Percentiles rank a stretch among this genome's conserved stretches.
phyloP scores from a whole-genome alignment of 805 yeast species.

The Candida sphagnicola region DNA sequence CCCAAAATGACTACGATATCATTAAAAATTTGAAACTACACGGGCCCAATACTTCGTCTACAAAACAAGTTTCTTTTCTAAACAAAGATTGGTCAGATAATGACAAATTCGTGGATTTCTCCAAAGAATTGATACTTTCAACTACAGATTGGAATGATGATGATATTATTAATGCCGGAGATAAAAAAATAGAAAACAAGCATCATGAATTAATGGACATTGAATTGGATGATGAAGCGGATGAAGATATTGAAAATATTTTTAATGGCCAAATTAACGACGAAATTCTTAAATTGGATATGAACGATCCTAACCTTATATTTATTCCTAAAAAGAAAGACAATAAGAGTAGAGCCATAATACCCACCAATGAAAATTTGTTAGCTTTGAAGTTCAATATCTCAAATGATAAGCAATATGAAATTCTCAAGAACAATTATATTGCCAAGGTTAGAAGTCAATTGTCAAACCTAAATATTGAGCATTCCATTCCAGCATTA shows the following conservation, averaged over 20 bases:
- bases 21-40: conserved; percentile 22
- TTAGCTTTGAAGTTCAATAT: conserved; percentile 67
- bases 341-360: conserved; percentile 24
- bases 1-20: conserved; percentile 28
- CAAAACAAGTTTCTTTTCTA: conserved; percentile 27
- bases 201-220: not conserved
- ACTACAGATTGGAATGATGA: conserved; percentile 80
- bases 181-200: conserved; percentile 9
- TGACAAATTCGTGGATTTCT: conserved; percentile 38
- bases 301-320: conserved; percentile 82
- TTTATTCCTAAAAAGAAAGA: conserved; percentile 47
- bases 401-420: conserved; percentile 87
- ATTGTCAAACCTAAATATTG: conserved; percentile 84
- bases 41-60: conserved; percentile 13
- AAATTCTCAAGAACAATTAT: conserved; percentile 75
- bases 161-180: conserved; percentile 50
- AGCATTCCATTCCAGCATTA: conserved; percentile 85
- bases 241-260: conserved; percentile 65
- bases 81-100: conserved; percentile 29
- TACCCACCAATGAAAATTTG: conserved; percentile 53
- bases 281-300: conserved; percentile 55
- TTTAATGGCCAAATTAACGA: conserved; percentile 58
- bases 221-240: conserved; percentile 27
- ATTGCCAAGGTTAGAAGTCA: conserved; percentile 91
- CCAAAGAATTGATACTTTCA: conserved; percentile 59